A percentile compares a stretch with the other conserved stretches of the same genome.
Conservation (phyloP, 2,329 filamentous ascomycete species). For the Aspergillus sp. region DNA sequence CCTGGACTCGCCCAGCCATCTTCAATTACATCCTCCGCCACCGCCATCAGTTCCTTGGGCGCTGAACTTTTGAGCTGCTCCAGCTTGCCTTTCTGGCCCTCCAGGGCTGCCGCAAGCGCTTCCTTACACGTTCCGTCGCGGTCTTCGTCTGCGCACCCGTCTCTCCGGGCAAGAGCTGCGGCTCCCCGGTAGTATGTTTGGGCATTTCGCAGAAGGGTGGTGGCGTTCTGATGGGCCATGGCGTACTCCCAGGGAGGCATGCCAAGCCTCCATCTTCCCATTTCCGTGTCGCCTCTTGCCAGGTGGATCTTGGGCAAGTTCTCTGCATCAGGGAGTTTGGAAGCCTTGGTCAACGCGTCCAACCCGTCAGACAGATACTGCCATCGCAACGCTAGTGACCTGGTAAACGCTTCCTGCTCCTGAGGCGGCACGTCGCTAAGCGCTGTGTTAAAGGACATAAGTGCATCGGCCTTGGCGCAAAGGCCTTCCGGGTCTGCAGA, state of each 20-base stretch:
- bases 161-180: conserved; percentile 38
- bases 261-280: conserved; percentile 54
- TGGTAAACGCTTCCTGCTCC: conserved; percentile 29
- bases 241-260: conserved; percentile 43
- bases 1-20: conserved; percentile 48
- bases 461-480: conserved; percentile 57
- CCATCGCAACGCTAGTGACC: conserved; percentile 47
- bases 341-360: conserved; percentile 50
- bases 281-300: conserved; percentile 55
- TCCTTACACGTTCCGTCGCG: conserved; percentile 49
- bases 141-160: conserved; percentile 43
- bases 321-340: conserved; percentile 50
- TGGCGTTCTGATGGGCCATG: conserved; percentile 44
- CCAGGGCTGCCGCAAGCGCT: conserved; percentile 48
- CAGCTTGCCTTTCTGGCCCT: conserved; percentile 39
- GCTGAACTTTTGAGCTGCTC: conserved; percentile 34
- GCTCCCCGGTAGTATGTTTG: conserved; percentile 59
- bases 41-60: conserved; percentile 40
- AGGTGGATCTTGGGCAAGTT: conserved; percentile 55
- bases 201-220: conserved; percentile 54
- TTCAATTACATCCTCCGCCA: conserved; percentile 53
- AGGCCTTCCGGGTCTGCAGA: conserved; percentile 49
- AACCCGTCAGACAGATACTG: conserved; percentile 52
- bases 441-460: conserved; percentile 54
- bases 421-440: conserved; percentile 35